Conservation (phyloP, 129 eudicot genomes). For the Saposhnikovia divaricata region DNA sequence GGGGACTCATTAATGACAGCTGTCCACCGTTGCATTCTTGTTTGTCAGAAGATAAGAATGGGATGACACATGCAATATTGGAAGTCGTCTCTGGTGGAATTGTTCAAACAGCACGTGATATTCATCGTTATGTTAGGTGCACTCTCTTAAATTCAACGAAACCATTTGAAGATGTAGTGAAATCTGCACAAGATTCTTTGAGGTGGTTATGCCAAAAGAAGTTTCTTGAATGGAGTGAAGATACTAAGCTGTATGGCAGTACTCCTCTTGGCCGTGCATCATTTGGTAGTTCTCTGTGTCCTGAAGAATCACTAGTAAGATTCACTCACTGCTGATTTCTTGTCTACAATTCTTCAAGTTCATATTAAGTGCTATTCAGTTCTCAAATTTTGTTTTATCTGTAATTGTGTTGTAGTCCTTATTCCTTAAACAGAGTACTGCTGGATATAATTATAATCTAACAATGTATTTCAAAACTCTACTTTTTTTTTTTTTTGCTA, state of each 20-base stretch:
- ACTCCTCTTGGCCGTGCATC: conserved; percentile 96
- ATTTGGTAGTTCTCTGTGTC: conserved; percentile 92
- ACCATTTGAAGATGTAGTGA: conserved; percentile 97
- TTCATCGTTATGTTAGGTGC: conserved; percentile 91
- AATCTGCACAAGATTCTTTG: conserved; percentile 90
- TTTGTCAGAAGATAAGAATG: conserved; percentile 95
- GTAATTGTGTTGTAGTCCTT: background rate
- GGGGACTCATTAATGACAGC: conserved; percentile 65
- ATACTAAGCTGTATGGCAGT: conserved; percentile 69
- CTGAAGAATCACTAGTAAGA: conserved; percentile 92
- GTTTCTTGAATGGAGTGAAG: conserved; percentile 95
- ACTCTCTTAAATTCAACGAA: conserved; percentile 93
- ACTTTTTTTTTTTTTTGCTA: no score
- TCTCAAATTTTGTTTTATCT: background rate
- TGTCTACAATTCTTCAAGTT: background rate
- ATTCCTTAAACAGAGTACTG: background rate
- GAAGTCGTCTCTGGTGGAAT: conserved; percentile 99
- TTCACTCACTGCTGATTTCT: conserved; percentile 2
- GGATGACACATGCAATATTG: conserved; percentile 96
- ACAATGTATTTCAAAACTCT: background rate
- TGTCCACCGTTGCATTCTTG: conserved; percentile 90
- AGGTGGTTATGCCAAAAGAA: conserved; percentile 86
- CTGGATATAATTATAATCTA: background rate
- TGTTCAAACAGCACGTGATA: conserved; percentile 94
- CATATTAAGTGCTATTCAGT: background rate